Conservation (phyloP, 139 green algal genomes). For the Picochlorum sp. region DNA sequence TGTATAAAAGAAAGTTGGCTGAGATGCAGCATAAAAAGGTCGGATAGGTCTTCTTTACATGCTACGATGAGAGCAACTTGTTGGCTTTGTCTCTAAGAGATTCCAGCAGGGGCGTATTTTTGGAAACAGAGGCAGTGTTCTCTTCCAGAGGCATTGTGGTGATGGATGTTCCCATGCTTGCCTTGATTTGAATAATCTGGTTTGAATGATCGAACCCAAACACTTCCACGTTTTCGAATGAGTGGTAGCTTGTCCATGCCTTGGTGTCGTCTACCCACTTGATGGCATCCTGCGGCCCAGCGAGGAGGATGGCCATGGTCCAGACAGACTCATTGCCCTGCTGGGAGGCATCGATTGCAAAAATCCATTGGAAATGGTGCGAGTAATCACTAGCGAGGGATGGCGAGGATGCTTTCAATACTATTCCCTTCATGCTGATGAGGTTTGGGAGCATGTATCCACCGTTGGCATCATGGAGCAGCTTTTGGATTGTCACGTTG, state of each 20-base stretch:
- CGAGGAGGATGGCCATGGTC: constrained; percentile 9
- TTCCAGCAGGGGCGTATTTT: too few relatives aligned
- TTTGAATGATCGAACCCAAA: neutral
- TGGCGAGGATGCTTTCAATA: constrained; percentile 1
- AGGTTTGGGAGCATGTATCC: neutral
- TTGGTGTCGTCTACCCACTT: constrained; percentile 7
- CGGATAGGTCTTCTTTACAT: neutral
- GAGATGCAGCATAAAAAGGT: constrained; percentile 7
- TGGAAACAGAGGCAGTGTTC: neutral
- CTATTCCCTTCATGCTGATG: constrained; percentile 6
- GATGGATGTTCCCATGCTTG: constrained; percentile 1
- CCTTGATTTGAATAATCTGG: constrained; percentile 2
- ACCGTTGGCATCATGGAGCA: too few relatives aligned
- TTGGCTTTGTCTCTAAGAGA: neutral
- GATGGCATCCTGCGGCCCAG: constrained; percentile 8
- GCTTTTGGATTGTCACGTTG: too few relatives aligned
- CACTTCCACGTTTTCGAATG: constrained; percentile 6
- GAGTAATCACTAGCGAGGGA: neutral
- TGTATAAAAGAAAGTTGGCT: constrained; percentile 33
- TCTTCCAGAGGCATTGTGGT: neutral
- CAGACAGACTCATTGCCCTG: neutral
- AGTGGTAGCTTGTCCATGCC: neutral
- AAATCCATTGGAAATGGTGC: constrained; percentile 15
- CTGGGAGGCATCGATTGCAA: constrained; percentile 7
- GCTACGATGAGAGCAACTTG: neutral